Base-by-base conservation (phyloP, 495 filamentous ascomycete species). In the Polyplosphaeria fusca region DNA sequence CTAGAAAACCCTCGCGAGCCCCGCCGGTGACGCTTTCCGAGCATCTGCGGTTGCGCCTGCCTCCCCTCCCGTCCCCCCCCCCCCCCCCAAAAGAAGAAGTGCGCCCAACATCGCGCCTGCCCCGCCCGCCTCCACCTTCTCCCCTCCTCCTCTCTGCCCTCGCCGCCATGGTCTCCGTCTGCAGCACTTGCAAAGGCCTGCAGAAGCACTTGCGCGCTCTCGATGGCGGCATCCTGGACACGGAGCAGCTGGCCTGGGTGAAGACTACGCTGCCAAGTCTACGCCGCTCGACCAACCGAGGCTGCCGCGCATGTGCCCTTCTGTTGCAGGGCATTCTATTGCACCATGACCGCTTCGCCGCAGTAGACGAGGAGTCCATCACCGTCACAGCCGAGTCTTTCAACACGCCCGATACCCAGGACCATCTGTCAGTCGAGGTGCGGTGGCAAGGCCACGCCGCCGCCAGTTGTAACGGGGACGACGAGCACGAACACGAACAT, bases 261-360 rank as follows among this genome's bases (percentile, higher is more conserved):
- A 59, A 39, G 25, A 54, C 54, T 16, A 63, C 47, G 13, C 37
- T 63, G 27, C 60, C 60, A 43, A 44, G 25, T 25, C 28, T 63
- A 32, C 54, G 60, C 20, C 49, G 39, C 27, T 63, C 60, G 16
- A 41, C 60, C 4, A 50, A 48, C 27, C 44, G 42, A 14, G 60
- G 60, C 20, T 63, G 60, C 45, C 60, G 60, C 48, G 60, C 54
- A 24, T 63, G 60, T 28, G 60, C 60, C n/a, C 13, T 58, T 44
- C 42, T 63, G 18, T 44, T 58, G 5, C 54, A 63, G 24, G 60
- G 60, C 12, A 58, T 59, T 28, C 37, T 63, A 22, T 46, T 63
- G 49, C 60, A 63, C 46, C 60, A 63, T 24, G 60, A 63, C 18
- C 41, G 54, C 7, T 58, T 63, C 37, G 30, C 39, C 19, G 44